Evolutionary conservation across 768 basidiomycete genomes (phyloP).

Genomic region (Coprinellus micaceus): DNA sequence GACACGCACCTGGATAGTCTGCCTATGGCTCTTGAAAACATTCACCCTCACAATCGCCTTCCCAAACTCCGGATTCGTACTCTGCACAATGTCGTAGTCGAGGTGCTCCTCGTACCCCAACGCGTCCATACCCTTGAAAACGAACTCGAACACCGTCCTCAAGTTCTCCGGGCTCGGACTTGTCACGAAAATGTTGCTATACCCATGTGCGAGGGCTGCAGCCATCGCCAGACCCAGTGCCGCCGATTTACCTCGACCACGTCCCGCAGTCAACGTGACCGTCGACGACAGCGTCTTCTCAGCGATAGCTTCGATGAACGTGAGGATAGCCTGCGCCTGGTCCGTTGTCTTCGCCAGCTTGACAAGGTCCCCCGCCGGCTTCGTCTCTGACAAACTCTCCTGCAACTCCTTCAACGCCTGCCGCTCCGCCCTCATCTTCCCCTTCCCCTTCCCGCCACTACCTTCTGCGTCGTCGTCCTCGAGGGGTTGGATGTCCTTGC

Average conservation of each 20-base stretch:
- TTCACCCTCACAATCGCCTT: conserved; percentile 96
- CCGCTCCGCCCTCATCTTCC: conserved; percentile 39
- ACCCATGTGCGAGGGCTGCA: conserved; percentile 88
- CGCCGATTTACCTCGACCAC: conserved; percentile 96
- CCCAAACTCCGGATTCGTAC: conserved; percentile 90
- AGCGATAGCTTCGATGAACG: conserved; percentile 90
- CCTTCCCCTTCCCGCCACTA: conserved; percentile 3
- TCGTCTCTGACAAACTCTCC: conserved; percentile 72
- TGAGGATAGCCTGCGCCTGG: conserved; percentile 91
- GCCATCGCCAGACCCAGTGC: conserved; percentile 94
- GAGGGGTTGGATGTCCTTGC: conserved; percentile 83
- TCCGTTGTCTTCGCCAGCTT: conserved; percentile 90
- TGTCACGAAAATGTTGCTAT: conserved; percentile 97
- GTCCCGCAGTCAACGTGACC: conserved; percentile 89
- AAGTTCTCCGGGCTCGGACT: conserved; percentile 97
- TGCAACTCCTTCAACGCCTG: conserved; percentile 75
- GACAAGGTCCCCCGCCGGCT: conserved; percentile 84
- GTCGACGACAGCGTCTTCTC: conserved; percentile 93
- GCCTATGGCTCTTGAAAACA: conserved; percentile 86
- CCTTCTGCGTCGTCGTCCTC: conserved; percentile 34
- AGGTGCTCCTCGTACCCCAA: conserved; percentile 96
- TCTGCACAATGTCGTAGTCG: conserved; percentile 95
- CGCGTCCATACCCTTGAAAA: conserved; percentile 94
- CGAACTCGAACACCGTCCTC: conserved; percentile 96
- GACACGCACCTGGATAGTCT: conserved; percentile 86